These are phyloP conservation scores for Vinca major DNA, from an alignment of 305 asterid species.

Conservation along the genomic window DNA sequence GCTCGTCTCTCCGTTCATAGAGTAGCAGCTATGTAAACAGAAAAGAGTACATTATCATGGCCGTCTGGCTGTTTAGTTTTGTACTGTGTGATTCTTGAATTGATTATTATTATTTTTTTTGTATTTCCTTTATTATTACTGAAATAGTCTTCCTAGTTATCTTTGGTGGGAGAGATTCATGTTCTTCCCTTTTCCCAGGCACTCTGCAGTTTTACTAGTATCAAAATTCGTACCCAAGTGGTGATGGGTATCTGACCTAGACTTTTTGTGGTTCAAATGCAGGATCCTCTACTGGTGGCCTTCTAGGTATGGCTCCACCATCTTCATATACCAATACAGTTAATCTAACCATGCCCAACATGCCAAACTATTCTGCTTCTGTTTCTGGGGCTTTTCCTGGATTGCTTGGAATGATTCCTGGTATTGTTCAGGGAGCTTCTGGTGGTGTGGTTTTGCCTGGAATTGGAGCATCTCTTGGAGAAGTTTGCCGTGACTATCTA, in stretches of 20 bases:
- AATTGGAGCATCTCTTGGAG: conserved; percentile 81
- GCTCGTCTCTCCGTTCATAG: background rate
- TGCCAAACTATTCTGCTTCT: conserved; percentile 95
- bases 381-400: conserved; percentile 92
- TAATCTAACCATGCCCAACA: conserved; percentile 96
- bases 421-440: conserved; percentile 75
- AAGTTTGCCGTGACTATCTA: conserved; percentile 84
- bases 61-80: background rate
- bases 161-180: background rate
- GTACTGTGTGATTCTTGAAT: background rate
- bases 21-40: background rate
- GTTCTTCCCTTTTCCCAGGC: background rate
- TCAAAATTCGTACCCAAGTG: no score
- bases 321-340: conserved; percentile 64
- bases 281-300: conserved; percentile 80
- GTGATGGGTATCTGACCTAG: background rate
- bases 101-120: background rate
- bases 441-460: conserved; percentile 95
- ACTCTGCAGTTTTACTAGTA: no score
- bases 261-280: conserved; percentile 9
- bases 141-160: background rate
- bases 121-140: background rate
- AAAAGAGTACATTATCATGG: background rate
- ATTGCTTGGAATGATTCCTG: conserved; percentile 92
- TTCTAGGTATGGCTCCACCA: conserved; percentile 68